These are phyloP conservation scores for Hypoxylon sp. DNA, from an alignment of 2,329 filamentous ascomycete genomes.

Conservation along the genomic window DNA sequence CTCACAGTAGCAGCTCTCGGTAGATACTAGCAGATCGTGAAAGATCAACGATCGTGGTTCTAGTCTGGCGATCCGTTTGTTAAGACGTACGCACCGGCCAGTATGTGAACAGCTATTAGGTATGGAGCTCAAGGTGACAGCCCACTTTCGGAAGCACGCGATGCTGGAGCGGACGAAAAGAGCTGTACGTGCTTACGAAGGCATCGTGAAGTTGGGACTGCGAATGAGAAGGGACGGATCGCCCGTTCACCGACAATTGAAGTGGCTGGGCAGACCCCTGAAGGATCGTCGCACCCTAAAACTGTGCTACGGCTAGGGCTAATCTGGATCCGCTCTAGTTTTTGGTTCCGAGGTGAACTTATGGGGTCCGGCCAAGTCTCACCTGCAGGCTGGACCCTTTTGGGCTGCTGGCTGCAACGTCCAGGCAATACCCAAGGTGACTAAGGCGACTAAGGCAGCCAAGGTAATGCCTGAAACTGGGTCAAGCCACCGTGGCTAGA, in stretches of 20 bases:
- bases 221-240: constrained; percentile 47
- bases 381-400: constrained; percentile 19
- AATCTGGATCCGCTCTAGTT: constrained; percentile 34
- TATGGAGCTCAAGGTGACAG: constrained; percentile 11
- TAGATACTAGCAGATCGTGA: constrained; percentile 25
- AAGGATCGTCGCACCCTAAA: constrained; percentile 37
- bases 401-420: constrained; percentile 8
- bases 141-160: constrained; percentile 27
- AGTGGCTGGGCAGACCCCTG: constrained; percentile 52
- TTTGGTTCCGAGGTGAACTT: constrained; percentile 31
- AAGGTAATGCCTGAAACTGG: neutral
- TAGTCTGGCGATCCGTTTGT: constrained; percentile 29
- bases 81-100: constrained; percentile 37
- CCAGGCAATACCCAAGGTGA: too few relatives aligned
- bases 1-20: constrained; percentile 16
- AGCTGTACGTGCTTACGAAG: constrained; percentile 25
- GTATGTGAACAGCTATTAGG: constrained; percentile 29
- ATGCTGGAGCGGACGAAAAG: constrained; percentile 21
- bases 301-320: constrained; percentile 37
- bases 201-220: constrained; percentile 41
- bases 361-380: constrained; percentile 24
- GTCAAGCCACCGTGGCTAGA: constrained; percentile 50
- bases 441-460: neutral
- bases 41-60: constrained; percentile 26
- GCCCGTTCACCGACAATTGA: constrained; percentile 56